Evolutionary conservation across 176 grass and related monocot genomes (phyloP).

Genomic region (sorghum (Sorghum bicolor)): Sorghum_bicolor_NCBIv3 NC_012877.2:60306001-60306500

Average conservation of each 20-base stretch:
- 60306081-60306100: no score
- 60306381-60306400: background rate
- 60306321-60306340: background rate
- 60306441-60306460: background rate
- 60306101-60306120: no score
- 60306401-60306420: background rate
- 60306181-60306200: no score
- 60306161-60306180: no score
- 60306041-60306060: background rate
- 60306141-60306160: no score
- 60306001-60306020: no score
- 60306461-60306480: background rate
- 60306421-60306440: background rate
- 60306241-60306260: background rate
- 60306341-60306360: background rate
- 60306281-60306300: background rate
- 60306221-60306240: conserved; percentile 8
- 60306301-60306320: no score
- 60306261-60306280: background rate
- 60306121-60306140: no score
- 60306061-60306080: background rate
- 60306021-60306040: background rate
- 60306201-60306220: conserved; percentile 1
- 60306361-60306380: background rate
- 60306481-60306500: background rate